Conservation (phyloP, 2,329 filamentous ascomycete genomes). For the Colletotrichum shisoi region DNA sequence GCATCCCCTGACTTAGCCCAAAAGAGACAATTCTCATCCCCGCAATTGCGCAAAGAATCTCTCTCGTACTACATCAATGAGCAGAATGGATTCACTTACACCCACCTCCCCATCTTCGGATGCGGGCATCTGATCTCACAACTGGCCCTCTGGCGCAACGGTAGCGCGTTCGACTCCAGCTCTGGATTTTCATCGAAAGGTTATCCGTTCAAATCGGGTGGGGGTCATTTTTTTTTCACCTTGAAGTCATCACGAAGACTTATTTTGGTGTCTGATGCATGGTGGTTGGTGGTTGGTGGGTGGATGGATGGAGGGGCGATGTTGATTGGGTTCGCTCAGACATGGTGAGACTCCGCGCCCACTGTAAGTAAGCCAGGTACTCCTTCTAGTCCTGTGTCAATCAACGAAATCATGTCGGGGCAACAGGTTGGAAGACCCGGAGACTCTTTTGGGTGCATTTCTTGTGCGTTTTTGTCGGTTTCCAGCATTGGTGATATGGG, state of each 20-base stretch:
- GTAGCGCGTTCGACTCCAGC: conserved; percentile 16
- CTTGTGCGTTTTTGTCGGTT: neutral
- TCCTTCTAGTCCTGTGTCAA: no score
- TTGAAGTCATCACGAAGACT: no score
- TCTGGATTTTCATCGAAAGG: conserved; percentile 1
- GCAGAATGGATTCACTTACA: rapidly evolving
- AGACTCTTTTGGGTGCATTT: neutral
- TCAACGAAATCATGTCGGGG: no score
- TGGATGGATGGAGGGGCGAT: no score
- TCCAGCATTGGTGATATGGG: neutral
- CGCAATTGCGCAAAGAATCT: neutral
- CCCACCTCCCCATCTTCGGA: conserved; percentile 1
- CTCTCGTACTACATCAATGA: neutral
- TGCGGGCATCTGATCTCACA: neutral
- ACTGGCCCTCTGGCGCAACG: conserved; percentile 12
- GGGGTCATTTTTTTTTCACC: neutral
- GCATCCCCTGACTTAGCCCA: neutral
- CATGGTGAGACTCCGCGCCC: no score
- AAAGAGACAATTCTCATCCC: neutral
- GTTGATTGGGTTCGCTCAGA: no score
- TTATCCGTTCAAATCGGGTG: conserved; percentile 21
- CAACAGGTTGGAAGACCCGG: no score
- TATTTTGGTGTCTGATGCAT: no score
- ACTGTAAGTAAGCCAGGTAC: no score
- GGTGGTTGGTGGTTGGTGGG: no score